These are phyloP conservation scores for Ophiostoma montium DNA, from an alignment of 2,329 filamentous ascomycete genomes.

Conservation along the genomic window DNA sequence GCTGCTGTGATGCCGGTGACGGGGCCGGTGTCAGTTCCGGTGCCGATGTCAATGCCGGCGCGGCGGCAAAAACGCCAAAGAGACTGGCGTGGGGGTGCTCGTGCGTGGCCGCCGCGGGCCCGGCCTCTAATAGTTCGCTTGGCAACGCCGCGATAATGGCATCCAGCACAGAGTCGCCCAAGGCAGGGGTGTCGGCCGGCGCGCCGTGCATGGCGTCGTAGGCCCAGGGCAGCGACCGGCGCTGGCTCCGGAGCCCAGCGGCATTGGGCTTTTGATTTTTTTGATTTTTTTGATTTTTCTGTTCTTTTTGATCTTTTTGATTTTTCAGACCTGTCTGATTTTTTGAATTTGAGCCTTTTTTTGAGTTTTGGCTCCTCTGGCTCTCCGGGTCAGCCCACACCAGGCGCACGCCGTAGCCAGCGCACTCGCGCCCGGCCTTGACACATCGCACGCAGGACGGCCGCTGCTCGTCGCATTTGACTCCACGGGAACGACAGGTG, in stretches of 20 bases:
- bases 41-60: too few species aligned
- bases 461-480: conserved; percentile 1
- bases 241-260: background rate
- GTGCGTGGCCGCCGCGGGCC: background rate
- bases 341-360: background rate
- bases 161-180: background rate
- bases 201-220: background rate
- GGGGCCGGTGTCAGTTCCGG: too few species aligned
- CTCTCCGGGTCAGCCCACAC: background rate
- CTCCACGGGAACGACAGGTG: background rate
- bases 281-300: background rate
- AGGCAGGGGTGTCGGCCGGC: background rate
- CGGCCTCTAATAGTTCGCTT: background rate
- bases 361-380: background rate
- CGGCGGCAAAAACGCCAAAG: background rate
- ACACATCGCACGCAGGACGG: background rate
- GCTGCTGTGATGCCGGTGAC: background rate
- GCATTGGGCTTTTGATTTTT: background rate
- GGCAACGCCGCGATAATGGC: background rate
- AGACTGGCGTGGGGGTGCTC: background rate
- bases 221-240: background rate
- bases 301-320: background rate
- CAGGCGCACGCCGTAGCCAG: background rate
- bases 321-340: background rate
- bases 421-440: background rate